These are phyloP conservation scores for Pseudomassariella vexata DNA, from an alignment of 2,329 filamentous ascomycete genomes.

Conservation along the genomic window DNA sequence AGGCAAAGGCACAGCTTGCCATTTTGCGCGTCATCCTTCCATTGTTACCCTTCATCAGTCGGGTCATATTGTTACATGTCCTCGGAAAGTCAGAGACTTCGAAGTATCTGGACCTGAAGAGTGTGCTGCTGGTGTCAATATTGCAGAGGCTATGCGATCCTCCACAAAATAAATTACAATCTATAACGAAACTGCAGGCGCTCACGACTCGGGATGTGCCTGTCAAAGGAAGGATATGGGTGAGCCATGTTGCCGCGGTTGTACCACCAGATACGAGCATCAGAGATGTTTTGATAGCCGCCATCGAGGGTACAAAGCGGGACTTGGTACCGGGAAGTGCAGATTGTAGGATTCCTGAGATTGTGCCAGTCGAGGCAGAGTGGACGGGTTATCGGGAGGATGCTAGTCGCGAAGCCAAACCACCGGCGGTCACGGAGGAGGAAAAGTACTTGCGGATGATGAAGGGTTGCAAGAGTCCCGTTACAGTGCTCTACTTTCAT, in stretches of 20 bases:
- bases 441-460: constrained; percentile 61
- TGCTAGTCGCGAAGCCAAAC: constrained; percentile 41
- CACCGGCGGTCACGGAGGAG: constrained; percentile 53
- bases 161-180: constrained; percentile 33
- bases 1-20: too few relatives aligned
- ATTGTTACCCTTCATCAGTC: constrained; percentile 56
- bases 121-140: constrained; percentile 65
- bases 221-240: constrained; percentile 78
- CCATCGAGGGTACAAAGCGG: constrained; percentile 48
- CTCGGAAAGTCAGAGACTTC: constrained; percentile 64
- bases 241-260: constrained; percentile 63
- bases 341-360: constrained; percentile 38
- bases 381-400: constrained; percentile 66
- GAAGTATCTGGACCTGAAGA: constrained; percentile 73
- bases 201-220: constrained; percentile 23
- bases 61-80: constrained; percentile 56
- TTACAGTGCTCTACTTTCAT: constrained; percentile 69
- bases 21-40: too few relatives aligned
- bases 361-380: constrained; percentile 60
- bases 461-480: constrained; percentile 56
- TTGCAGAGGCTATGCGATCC: constrained; percentile 59
- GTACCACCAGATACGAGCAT: constrained; percentile 51
- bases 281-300: constrained; percentile 50
- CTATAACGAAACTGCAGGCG: constrained; percentile 58
- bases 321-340: constrained; percentile 23